Evolutionary conservation across 495 filamentous ascomycete genomes (phyloP).

Genomic region (Trichoderma parareesei): DNA sequence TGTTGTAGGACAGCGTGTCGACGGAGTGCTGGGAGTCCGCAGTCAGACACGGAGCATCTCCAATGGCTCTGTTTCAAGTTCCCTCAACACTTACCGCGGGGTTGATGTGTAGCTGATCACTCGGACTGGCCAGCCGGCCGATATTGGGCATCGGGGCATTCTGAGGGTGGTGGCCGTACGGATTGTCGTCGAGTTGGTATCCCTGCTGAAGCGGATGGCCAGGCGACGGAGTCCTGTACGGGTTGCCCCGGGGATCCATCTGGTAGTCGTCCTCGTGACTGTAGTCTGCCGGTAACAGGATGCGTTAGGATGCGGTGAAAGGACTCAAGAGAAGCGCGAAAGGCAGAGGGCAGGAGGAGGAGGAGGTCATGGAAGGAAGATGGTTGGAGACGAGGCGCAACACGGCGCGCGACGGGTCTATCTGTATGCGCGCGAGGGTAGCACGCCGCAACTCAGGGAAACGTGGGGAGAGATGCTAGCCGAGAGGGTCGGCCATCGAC

Average conservation of each 20-base stretch:
- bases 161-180: conserved; percentile 43
- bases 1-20: conserved; percentile 63
- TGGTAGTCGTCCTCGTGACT: conserved; percentile 36
- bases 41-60: conserved; percentile 11
- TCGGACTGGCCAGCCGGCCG: conserved; percentile 33
- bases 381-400: not conserved
- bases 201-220: conserved; percentile 47
- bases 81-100: conserved; percentile 16
- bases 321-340: not conserved
- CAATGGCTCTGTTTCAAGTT: not conserved
- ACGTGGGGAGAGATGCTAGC: not conserved
- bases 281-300: conserved; percentile 20
- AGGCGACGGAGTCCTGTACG: conserved; percentile 50
- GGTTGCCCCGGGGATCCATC: conserved; percentile 48
- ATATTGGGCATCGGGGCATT: conserved; percentile 58
- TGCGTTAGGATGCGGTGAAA: not conserved
- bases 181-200: conserved; percentile 65
- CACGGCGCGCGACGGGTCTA: not conserved
- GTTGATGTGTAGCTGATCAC: conserved; percentile 27
- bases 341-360: not conserved
- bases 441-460: not conserved
- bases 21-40: conserved; percentile 59
- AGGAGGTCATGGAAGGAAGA: not conserved
- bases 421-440: not conserved
- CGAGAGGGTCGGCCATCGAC: not conserved